Percentiles rank a stretch among this genome's conserved stretches.
phyloP scores from a whole-genome alignment of 2,329 filamentous ascomycete genomes.

The Fusarium concolor region DNA sequence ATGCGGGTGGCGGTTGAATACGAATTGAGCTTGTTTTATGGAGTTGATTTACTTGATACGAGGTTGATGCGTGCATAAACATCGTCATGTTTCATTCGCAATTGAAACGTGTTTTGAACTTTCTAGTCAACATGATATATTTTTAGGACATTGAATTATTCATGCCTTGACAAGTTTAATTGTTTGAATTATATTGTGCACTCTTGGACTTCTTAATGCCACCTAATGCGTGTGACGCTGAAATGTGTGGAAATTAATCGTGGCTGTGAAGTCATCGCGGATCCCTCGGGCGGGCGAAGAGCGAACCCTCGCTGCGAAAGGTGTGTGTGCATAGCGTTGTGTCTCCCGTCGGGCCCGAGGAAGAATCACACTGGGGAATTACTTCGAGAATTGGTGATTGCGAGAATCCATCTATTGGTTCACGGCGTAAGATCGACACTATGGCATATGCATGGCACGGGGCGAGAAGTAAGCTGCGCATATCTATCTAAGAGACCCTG shows the following conservation, averaged over 20 bases:
- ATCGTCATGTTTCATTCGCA: slow-evolving; percentile 30
- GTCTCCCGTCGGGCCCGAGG: slow-evolving; percentile 16
- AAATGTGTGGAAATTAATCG: neutral
- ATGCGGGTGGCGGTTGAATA: slow-evolving; percentile 31
- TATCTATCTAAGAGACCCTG: slow-evolving; percentile 8
- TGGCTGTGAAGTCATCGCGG: slow-evolving; percentile 28
- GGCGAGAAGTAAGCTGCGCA: slow-evolving; percentile 20
- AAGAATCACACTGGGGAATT: slow-evolving; percentile 1
- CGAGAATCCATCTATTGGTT: slow-evolving; percentile 35
- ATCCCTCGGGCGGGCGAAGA: slow-evolving; percentile 23
- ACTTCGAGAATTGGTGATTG: slow-evolving; percentile 20
- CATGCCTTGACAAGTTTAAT: neutral
- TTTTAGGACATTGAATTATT: slow-evolving; percentile 13
- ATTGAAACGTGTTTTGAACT: slow-evolving; percentile 32
- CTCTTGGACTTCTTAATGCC: neutral
- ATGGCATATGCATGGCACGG: slow-evolving; percentile 15
- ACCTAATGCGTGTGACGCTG: neutral
- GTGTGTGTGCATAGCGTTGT: slow-evolving; percentile 2
- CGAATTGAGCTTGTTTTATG: slow-evolving; percentile 29
- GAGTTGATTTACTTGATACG: slow-evolving; percentile 37
- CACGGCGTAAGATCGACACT: slow-evolving; percentile 13
- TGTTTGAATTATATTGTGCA: neutral
- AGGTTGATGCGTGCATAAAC: slow-evolving; percentile 23
- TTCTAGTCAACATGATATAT: slow-evolving; percentile 1
- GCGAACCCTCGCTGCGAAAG: slow-evolving; percentile 1